Evolutionary conservation across 306 rosid genomes (phyloP), one percentile per base, ranked within the genome.

Genomic region (Canavalia ensiformis): DNA sequence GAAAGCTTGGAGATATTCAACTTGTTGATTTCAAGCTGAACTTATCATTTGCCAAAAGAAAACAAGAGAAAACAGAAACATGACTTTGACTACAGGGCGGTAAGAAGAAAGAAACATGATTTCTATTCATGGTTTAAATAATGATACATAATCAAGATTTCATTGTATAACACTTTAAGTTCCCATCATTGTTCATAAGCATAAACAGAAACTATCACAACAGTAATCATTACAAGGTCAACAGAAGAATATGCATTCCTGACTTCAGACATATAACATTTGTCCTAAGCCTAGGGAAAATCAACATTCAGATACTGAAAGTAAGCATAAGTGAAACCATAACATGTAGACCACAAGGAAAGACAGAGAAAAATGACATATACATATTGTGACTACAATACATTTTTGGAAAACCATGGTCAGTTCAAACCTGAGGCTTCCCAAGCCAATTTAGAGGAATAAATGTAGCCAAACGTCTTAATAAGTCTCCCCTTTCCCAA

Each of bases 401-500:
- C 30, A 39, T 13, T 41, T 54, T 74, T 54, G 59, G 44, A 83
- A 81, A 57, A 29, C 65, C 56, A 72, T 44, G 64, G 34, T 64
- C 81, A 82, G 75, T 80, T 75, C 89, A 87, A 88, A 96, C 99
- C 99, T 96, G 91, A 25, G 98, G 97, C 83, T 92, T 96, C 44
- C 92, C 94, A 76, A 84, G 81, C 99, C 99, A 96, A 81, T 92
- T 91, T 44, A 83, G 87, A 70, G 97, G 98, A 81, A 83, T 88
- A 85, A 90, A 96, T 6, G 98, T 92, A 74, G 97, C 97, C 90
- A 96, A 88, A 58, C 99, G 98, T 88, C 98, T 92, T 70, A 93
- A 81, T 76, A 96, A 88, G 89, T 96, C 99, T 74, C 97, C 99
- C 86, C 99, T 87, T 86, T 96, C 99, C 98, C 98, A 96, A 47